Evolutionary conservation across 345 rosid species (phyloP).

Genomic region (Moringa oleifera): DNA sequence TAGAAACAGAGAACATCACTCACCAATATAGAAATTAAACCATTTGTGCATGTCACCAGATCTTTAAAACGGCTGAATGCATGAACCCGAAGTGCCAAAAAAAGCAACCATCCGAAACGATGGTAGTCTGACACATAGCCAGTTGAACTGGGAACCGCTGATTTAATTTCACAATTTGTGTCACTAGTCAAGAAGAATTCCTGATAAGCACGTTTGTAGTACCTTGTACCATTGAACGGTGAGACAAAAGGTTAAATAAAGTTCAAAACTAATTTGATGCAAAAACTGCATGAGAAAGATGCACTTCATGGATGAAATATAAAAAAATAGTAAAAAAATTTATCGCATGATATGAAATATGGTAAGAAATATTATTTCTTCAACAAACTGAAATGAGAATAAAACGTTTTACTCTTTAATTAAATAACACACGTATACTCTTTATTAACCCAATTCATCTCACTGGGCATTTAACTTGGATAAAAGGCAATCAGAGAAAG

Average conservation of each 20-base stretch:
- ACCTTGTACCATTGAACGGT: conserved; percentile 38
- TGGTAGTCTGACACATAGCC: conserved; percentile 44
- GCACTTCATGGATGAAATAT: too few relatives aligned
- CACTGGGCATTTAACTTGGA: too few relatives aligned
- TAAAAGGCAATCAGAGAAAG: too few relatives aligned
- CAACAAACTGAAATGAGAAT: too few relatives aligned
- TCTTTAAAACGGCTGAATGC: conserved; percentile 82
- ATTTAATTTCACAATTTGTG: conserved; percentile 42
- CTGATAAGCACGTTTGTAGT: conserved; percentile 65
- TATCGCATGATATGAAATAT: too few relatives aligned
- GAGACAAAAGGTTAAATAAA: conserved; percentile 8
- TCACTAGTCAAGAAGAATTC: conserved; percentile 64
- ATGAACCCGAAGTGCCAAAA: conserved; percentile 85
- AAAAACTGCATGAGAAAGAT: too few relatives aligned
- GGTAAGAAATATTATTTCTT: too few relatives aligned
- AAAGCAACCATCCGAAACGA: conserved; percentile 93
- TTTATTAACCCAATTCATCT: too few relatives aligned
- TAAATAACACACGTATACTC: too few relatives aligned
- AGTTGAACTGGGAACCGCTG: conserved; percentile 29
- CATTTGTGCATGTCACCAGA: conserved; percentile 81
- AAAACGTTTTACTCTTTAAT: too few relatives aligned
- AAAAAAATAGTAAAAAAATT: too few relatives aligned
- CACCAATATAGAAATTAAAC: conserved; percentile 85
- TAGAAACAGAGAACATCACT: conserved; percentile 28
- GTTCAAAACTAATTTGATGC: too few relatives aligned